Conservation (phyloP, 495 filamentous ascomycete genomes). For the Viridothelium virens region DNA sequence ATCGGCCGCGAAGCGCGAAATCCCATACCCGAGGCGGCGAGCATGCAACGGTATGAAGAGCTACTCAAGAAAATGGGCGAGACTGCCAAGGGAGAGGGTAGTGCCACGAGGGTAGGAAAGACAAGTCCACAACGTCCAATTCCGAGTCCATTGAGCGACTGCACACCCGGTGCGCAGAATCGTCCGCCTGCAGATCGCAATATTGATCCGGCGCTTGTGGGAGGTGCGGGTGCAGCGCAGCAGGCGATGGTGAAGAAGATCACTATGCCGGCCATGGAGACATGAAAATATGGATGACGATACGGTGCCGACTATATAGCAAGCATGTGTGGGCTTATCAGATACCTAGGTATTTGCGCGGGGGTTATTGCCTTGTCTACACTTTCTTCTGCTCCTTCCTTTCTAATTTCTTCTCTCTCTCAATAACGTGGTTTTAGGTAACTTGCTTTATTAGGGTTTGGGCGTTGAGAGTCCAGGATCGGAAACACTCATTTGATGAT, state of each 20-base stretch:
- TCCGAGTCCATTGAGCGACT: conserved; percentile 7
- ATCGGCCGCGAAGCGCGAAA: conserved; percentile 7
- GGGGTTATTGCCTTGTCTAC: no score
- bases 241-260: not conserved
- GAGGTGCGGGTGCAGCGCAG: not conserved
- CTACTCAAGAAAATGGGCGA: conserved; percentile 11
- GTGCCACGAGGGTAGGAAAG: not conserved
- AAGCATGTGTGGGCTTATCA: not conserved
- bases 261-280: conserved; percentile 6
- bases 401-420: not conserved
- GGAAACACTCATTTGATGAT: not conserved
- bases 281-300: not conserved
- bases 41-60: conserved; percentile 8
- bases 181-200: not conserved
- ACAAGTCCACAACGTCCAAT: not conserved
- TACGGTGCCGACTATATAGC: not conserved
- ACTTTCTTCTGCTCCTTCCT: not conserved
- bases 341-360: not conserved
- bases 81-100: not conserved
- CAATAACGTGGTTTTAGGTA: not conserved
- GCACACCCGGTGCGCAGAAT: not conserved
- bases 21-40: not conserved
- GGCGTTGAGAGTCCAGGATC: not conserved
- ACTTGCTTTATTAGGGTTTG: not conserved
- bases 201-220: conserved; percentile 6